Evolutionary conservation across 148 eudicot species (phyloP).

Genomic region (Polygonum aviculare): DNA sequence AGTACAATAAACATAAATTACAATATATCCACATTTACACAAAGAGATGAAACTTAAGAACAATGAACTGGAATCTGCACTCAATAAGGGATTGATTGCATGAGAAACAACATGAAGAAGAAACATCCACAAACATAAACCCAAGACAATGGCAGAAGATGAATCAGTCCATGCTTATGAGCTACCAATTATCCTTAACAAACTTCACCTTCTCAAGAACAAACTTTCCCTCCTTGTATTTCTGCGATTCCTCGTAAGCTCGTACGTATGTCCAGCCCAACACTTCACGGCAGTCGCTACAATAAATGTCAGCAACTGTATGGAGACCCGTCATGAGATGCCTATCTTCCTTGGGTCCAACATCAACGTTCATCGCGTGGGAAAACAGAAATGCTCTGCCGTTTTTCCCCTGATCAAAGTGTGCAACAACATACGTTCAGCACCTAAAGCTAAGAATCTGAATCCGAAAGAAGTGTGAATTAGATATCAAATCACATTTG

Average conservation of each 20-base stretch:
- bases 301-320: conserved; percentile 70
- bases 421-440: background rate
- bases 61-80: background rate
- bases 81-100: conserved; percentile 2
- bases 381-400: conserved; percentile 79
- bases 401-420: conserved; percentile 43
- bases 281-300: conserved; percentile 60
- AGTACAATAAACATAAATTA: background rate
- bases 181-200: conserved; percentile 59
- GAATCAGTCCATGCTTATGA: conserved; percentile 4
- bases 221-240: conserved; percentile 84
- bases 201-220: conserved; percentile 69
- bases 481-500: background rate
- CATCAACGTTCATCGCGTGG: conserved; percentile 60
- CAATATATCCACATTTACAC: background rate
- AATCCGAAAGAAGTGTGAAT: background rate
- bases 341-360: conserved; percentile 77
- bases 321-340: conserved; percentile 79
- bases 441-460: background rate
- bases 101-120: conserved; percentile 4
- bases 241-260: conserved; percentile 69
- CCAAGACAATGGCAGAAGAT: background rate
- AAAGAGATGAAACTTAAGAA: background rate
- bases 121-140: conserved; percentile 13
- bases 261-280: conserved; percentile 80